Evolutionary conservation across 257 asterid species (phyloP).

Genomic region (Primulina eburnea): DNA sequence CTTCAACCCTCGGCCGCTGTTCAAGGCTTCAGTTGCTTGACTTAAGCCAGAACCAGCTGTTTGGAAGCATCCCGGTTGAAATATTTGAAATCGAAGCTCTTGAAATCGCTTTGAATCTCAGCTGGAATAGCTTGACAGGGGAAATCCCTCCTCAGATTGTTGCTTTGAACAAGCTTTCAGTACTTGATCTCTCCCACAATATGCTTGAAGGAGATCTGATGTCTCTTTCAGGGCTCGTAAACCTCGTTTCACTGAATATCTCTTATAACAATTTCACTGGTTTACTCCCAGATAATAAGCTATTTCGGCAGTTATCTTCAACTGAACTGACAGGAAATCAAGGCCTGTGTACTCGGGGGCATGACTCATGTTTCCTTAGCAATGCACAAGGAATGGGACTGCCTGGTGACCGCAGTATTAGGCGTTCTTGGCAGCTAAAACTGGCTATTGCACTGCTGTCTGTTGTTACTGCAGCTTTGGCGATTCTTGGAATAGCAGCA

Average conservation of each 20-base stretch:
- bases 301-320: constrained; percentile 67
- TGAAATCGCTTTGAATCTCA: constrained; percentile 69
- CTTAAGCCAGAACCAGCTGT: constrained; percentile 56
- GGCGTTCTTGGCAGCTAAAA: constrained; percentile 57
- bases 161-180: constrained; percentile 55
- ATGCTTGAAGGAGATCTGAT: constrained; percentile 60
- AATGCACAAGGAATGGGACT: constrained; percentile 30
- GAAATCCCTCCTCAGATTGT: constrained; percentile 58
- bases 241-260: constrained; percentile 65
- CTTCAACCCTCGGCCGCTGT: constrained; percentile 52
- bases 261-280: constrained; percentile 77
- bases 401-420: constrained; percentile 16
- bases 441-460: constrained; percentile 51
- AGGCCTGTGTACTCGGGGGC: constrained; percentile 57
- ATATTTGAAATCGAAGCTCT: constrained; percentile 56
- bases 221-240: constrained; percentile 58
- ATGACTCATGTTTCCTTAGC: constrained; percentile 57
- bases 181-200: constrained; percentile 68
- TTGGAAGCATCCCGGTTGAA: constrained; percentile 51
- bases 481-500: constrained; percentile 57
- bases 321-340: constrained; percentile 56
- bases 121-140: constrained; percentile 68
- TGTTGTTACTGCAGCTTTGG: constrained; percentile 42
- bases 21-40: constrained; percentile 68
- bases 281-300: constrained; percentile 67